phyloP scores from a whole-genome alignment of 2,329 filamentous ascomycete species.

The Trichoderma brevicompactum region DNA sequence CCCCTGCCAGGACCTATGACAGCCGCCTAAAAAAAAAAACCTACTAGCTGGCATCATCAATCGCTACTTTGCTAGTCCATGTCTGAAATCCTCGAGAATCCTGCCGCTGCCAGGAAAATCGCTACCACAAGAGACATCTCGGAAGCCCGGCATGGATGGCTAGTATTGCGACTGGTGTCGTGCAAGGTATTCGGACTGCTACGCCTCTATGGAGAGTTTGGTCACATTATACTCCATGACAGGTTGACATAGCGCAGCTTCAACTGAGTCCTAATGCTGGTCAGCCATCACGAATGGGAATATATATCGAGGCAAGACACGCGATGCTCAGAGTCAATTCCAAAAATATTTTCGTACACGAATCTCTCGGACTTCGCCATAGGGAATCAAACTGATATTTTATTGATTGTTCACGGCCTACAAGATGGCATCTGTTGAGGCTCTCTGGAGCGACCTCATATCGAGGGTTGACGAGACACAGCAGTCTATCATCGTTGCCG shows the following conservation, averaged over 20 bases:
- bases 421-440: conserved; percentile 17
- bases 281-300: background rate
- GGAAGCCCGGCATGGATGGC: background rate
- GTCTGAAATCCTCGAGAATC: conserved; percentile 7
- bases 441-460: conserved; percentile 1
- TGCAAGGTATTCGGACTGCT: conserved; percentile 24
- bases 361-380: background rate
- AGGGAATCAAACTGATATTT: background rate
- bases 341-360: background rate
- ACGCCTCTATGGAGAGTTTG: conserved; percentile 4
- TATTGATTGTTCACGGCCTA: background rate
- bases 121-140: background rate
- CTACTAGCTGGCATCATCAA: conserved; percentile 21
- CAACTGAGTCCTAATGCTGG: background rate
- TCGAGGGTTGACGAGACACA: conserved; percentile 32
- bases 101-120: conserved; percentile 1
- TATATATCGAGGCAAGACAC: conserved; percentile 16
- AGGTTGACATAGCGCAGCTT: background rate
- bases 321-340: background rate
- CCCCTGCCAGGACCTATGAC: conserved; percentile 10
- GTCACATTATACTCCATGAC: background rate
- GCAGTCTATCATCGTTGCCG: conserved; percentile 34
- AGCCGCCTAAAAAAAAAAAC: conserved; percentile 1
- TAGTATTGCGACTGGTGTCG: conserved; percentile 1
- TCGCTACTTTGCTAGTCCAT: background rate